Base-by-base conservation (phyloP, 495 filamentous ascomycete genomes). In the Neurospora cerealis region DNA sequence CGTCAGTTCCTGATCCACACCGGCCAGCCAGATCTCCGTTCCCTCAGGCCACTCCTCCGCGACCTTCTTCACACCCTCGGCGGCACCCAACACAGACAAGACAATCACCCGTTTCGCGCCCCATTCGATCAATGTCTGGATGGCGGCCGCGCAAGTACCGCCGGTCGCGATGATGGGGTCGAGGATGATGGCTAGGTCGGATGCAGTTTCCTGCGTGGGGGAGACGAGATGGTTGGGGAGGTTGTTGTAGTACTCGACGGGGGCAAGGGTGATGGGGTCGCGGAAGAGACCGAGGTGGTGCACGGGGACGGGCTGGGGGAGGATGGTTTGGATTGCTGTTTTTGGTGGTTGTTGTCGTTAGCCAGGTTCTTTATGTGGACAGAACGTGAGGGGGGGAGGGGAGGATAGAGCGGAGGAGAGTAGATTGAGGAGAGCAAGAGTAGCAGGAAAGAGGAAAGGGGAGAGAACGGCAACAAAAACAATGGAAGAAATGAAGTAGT, bases 231-330 rank as follows among this genome's bases (percentile, higher is more conserved):
- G 89, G 81, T 93, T 92, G 42, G 95, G 95, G 24, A 98, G 92
- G 83, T 98, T 98, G 85, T 93, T 98, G 86, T 98, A 98, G 87
- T 98, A 98, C 84, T 98, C 95, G 69, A 98, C 95, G 0, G 95
- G 94, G 70, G 92, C 88, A 37, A 97, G 90, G 42, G 92, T 92
- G 74, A 88, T 87, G 39, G 91, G 91, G 78, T 97, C 95, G 77
- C 95, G 92, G 85, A 93, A 98, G 74, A 98, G 90, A 62, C 95
- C 95, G 32, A 98, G 90, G 81, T 98, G 95, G 83, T 98, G 93
- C 75, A 98, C 89, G 19, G 95, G 91, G 41, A 93, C 92, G 4
- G 94, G 86, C 70, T 81, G 80, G 4, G 95, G 95, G 73, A 98
- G 93, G 77, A 98, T 86, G 74, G 89, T 89, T 84, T 93, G 90